Evolutionary conservation across 257 asterid species (phyloP), one percentile per base, ranked within the genome.

Genomic region (Haberlea rhodopensis): DNA sequence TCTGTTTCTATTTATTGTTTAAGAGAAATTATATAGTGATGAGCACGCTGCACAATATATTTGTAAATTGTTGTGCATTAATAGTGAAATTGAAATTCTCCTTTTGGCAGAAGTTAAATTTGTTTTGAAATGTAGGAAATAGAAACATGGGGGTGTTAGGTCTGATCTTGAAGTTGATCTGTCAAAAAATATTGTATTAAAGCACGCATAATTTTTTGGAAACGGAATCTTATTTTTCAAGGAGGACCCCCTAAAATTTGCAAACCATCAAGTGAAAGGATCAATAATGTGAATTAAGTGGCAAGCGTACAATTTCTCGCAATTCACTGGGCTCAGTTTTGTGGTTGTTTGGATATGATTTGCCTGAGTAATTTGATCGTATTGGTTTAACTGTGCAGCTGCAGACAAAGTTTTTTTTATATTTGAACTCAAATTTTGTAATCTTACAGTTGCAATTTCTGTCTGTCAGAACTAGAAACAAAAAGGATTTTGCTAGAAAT

Each of bases 401-500:
- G 22, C 9, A 54, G 70, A 20, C 59, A 63, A 15, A 48, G 5
- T 57, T 74, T 58, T 51, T 52, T 48, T 22, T 37, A 18, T 34
- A n/a, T n/a, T n/a, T n/a, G 25, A 40, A 26, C 56, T 19, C 66
- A 48, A 32, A 43, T 73, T 57, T 57, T 2, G 24, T 53, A 6
- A 32, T 48, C 78, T 74, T 21, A 75, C 60, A 74, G 53, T 61
- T 70, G 25, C 15, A 43, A 27, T 72, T 62, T 72, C 54, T 74
- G 73, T 73, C 24, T 15, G 67, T 62, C 84, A 94, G 99, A 94
- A 81, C 87, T 94, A 49, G 99, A 94, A 84, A 94, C 97, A 62
- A 94, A 94, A 62, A 84, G 85, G 68, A 94, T 94, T 67, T 82
- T 94, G 84, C 82, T 90, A 55, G 99, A 94, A 68, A 90, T 94